phyloP scores from a whole-genome alignment of 768 basidiomycete species.

The Xerocomellus intermedius region DNA sequence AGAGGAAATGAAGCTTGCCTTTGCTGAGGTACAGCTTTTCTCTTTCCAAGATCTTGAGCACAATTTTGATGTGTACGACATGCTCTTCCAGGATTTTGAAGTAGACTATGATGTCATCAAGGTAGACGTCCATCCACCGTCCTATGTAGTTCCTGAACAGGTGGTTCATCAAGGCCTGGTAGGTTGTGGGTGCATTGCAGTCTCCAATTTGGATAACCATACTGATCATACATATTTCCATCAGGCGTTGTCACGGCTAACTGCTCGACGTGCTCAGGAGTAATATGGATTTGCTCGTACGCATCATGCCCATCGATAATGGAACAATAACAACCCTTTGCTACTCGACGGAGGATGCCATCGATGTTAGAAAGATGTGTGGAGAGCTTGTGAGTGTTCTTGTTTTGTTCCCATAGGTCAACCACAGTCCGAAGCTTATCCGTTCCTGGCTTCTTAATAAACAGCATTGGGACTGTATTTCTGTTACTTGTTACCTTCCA shows the following conservation, averaged over 20 bases:
- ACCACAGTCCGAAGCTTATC: background rate
- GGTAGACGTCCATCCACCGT: background rate
- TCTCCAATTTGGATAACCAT: background rate
- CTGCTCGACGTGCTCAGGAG: conserved; percentile 12
- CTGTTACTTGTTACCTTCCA: background rate
- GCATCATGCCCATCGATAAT: conserved; percentile 17
- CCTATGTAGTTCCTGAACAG: background rate
- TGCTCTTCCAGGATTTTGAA: conserved; percentile 27
- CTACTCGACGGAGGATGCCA: conserved; percentile 1
- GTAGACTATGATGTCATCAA: conserved; percentile 6
- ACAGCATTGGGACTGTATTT: conserved; percentile 1
- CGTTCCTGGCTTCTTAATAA: background rate
- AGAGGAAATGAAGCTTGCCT: conserved; percentile 36
- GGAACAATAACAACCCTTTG: background rate
- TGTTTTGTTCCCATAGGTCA: conserved; percentile 9
- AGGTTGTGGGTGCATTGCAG: conserved; percentile 45
- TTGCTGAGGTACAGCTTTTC: conserved; percentile 39
- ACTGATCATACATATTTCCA: conserved; percentile 40
- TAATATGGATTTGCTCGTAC: conserved; percentile 19
- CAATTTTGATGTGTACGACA: conserved; percentile 26
- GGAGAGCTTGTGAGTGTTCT: conserved; percentile 17
- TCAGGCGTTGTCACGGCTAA: conserved; percentile 36
- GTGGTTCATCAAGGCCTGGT: conserved; percentile 30
- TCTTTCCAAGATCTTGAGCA: conserved; percentile 34
- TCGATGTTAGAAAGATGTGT: conserved; percentile 20